Base-by-base conservation (phyloP, 352 stramenopile species). In the Pythium chondricola region DNA sequence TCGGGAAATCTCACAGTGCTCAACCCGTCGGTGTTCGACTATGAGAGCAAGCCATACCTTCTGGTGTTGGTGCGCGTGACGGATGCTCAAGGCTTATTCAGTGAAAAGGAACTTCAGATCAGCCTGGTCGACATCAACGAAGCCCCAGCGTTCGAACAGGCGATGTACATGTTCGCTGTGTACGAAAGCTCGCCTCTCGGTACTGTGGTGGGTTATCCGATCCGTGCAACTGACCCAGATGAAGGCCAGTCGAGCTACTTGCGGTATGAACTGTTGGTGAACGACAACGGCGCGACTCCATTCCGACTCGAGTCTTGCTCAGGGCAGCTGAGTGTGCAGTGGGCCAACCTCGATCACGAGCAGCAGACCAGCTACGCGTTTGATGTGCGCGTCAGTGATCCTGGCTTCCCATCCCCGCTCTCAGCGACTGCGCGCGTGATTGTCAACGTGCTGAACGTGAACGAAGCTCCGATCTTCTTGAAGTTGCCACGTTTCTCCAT, bases 221-320 rank as follows among this genome's bases (percentile, higher is more conserved):
- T 85, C 10, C 65, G 62, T 35, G 70, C 69, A 13, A 48, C 52
- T 0, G 74, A 85, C 51, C 68, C 65, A 8, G 74, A 85, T 48
- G 36, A 31, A 21, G 70, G 66, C 0, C 74, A 85, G 26, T 63
- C 74, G 1, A 65, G 58, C 18, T 71, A 41, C 22, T 58, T 85
- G 42, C 61, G 66, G 4, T 85, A 81, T 30, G 64, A 78, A 21
- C 44, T 81, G 2, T 46, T 75, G 20, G 56, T 53, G 17, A 70
- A 66, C 31, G 69, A 74, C 42, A 54, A 51, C 26, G 69, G 58
- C 10, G 58, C 39, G 1, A 24, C 68, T 18, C 74, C 70, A 2
- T 83, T 85, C 36, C 56, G 68, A 2, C 52, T 85, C 14, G 74
- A 85, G 52, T 64, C 64, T 16, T 85, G 71, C 29, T 75, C 68